Percentiles rank a stretch among this genome's conserved stretches.
phyloP scores from a whole-genome alignment of 257 asterid genomes.

The Solanum stenotomum region DNA sequence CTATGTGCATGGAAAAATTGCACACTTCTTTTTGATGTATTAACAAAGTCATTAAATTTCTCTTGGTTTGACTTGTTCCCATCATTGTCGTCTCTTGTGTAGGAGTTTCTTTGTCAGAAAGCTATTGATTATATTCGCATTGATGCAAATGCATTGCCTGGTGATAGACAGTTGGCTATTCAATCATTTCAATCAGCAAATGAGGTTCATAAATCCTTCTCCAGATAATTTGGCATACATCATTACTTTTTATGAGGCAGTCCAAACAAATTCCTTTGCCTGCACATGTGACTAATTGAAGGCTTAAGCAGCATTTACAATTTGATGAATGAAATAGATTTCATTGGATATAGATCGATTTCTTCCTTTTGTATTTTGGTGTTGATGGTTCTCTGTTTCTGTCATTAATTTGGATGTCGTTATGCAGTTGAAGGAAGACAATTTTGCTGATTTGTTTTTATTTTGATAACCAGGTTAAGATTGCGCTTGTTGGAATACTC shows the following conservation, averaged over 20 bases:
- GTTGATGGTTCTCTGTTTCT: slow-evolving; percentile 1
- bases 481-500: slow-evolving; percentile 86
- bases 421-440: not conserved
- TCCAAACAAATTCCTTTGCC: not conserved
- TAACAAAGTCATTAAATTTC: not conserved
- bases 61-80: not conserved
- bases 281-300: not conserved
- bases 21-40: not conserved
- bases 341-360: not conserved
- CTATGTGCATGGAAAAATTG: not conserved
- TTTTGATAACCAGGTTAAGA: slow-evolving; percentile 49
- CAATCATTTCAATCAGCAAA: slow-evolving; percentile 66
- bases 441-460: not conserved
- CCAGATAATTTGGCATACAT: not conserved
- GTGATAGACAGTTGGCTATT: slow-evolving; percentile 66
- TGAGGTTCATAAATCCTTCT: slow-evolving; percentile 38
- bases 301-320: not conserved
- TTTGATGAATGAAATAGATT: not conserved
- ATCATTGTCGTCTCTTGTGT: slow-evolving; percentile 8
- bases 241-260: not conserved
- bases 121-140: slow-evolving; percentile 67
- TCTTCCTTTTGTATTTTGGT: not conserved
- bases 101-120: slow-evolving; percentile 77
- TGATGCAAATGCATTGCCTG: slow-evolving; percentile 53
- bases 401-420: not conserved